Base-by-base conservation (phyloP, 441 rosid species). In the Adansonia grandidieri region DNA sequence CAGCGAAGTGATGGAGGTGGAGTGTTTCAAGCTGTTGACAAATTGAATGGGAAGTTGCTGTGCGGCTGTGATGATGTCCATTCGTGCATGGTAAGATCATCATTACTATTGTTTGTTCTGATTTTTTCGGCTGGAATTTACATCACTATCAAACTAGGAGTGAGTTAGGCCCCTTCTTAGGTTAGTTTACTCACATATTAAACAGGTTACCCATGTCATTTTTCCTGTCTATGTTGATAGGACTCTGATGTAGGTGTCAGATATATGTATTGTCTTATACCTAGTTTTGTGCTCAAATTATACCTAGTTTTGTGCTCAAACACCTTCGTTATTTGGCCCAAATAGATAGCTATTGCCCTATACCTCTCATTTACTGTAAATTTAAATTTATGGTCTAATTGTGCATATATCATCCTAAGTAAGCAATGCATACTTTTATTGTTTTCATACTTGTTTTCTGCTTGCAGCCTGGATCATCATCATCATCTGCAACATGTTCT, bases 1-100 rank as follows among this genome's bases (percentile, higher is more conserved):
- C 50, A 91, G 92, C 87, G 92, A 77, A 88, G 91, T 77, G 77
- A 79, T 20, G 93, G 93, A 70, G 93, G 93, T 76, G 93, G 95
- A 58, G 75, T 88, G 54, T 89, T 91, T 81, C 85, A 84, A 85
- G 93, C 92, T 4, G 77, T 87, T 17, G 93, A 89, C 77, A 84
- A 85, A 37, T 78, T 89, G 69, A 89, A 89, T n/a, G 93, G 93
- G 70, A 80, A 80, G 80, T 84, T 87, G 57, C 73, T 87, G 8
- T 91, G 93, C 71, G 90, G 91, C 6, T 86, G 90, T 73, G 87
- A 87, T 70, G 91, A 91, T 79, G 80, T 89, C 24, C 90, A 86
- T 73, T 84, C 78, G 15, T 91, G 94, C 63, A 53, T 24, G 80
- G 88, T 87, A 81, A 84, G 80, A 70, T 15, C 15, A 40, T 2